A percentile compares a stretch with the other conserved stretches of the same genome.
Evolutionary conservation across 768 basidiomycete species (phyloP).

Genomic region (Russula lepida): DNA sequence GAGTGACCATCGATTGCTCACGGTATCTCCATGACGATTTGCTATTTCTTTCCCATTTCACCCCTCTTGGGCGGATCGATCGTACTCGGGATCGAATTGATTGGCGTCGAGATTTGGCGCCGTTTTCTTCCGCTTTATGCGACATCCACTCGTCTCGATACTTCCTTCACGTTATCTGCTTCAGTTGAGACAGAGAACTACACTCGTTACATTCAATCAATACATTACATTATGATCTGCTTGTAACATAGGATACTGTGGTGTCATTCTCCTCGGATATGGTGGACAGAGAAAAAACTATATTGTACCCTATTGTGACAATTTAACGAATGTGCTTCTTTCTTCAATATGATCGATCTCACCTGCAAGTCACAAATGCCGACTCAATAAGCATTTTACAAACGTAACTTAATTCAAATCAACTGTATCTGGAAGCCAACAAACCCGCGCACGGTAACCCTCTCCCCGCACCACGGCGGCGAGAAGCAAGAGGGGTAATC

Average conservation of each 20-base stretch:
- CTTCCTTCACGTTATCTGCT: not conserved
- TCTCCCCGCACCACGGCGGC: not conserved
- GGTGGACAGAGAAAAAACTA: not conserved
- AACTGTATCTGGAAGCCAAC: not conserved
- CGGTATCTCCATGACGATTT: not conserved
- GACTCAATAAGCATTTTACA: not conserved
- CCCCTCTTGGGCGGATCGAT: not conserved
- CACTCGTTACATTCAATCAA: not conserved
- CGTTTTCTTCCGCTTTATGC: not conserved
- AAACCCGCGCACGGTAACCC: not conserved
- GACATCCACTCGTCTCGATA: not conserved
- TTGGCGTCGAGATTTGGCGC: not conserved
- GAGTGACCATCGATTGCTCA: not conserved
- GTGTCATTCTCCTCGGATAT: not conserved
- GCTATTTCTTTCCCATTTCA: not conserved
- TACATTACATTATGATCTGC: constrained; percentile 1
- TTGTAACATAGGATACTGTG: not conserved
- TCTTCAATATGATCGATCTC: not conserved
- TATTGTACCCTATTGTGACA: not conserved
- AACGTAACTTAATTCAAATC: not conserved
- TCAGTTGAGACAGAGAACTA: not conserved
- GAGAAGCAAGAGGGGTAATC: not conserved
- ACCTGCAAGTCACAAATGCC: no score
- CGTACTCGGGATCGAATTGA: not conserved
- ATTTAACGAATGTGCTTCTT: not conserved